Percentiles rank a stretch among this genome's conserved stretches.
Evolutionary conservation across 169 alveolate genomes (phyloP).

Genomic region (Babesia ovata): DNA sequence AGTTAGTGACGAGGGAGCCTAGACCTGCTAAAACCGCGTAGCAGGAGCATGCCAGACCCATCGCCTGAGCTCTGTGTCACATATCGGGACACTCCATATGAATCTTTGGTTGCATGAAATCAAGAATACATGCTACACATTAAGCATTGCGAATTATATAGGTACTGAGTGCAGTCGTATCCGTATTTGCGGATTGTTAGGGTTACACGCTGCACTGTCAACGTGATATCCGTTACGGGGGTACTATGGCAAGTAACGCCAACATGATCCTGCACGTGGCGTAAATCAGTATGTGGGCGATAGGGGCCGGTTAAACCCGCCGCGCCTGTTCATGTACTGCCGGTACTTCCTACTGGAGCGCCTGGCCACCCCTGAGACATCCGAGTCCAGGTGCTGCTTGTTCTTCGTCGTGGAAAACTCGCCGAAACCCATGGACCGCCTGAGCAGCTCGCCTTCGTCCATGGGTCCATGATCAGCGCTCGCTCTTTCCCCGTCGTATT

Average conservation of each 20-base stretch:
- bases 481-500: slow-evolving; percentile 2
- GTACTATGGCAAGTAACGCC: neutral
- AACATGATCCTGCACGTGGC: neutral
- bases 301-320: slow-evolving; percentile 91
- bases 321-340: slow-evolving; percentile 92
- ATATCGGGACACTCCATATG: too few species aligned
- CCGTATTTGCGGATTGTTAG: neutral
- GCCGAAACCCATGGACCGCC: slow-evolving; percentile 51
- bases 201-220: neutral
- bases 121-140: too few species aligned
- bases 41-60: too few species aligned
- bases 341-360: slow-evolving; percentile 88
- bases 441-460: slow-evolving; percentile 52
- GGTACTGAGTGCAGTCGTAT: too few species aligned
- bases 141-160: too few species aligned
- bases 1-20: neutral
- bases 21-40: too few species aligned
- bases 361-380: slow-evolving; percentile 81
- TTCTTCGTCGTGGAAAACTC: slow-evolving; percentile 56
- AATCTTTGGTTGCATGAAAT: too few species aligned
- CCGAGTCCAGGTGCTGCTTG: slow-evolving; percentile 78
- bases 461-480: neutral
- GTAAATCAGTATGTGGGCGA: slow-evolving; percentile 76
- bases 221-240: too few species aligned
- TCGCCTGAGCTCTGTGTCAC: too few species aligned